Percentiles rank a stretch among this genome's conserved stretches.
These are phyloP conservation scores for Conringia planisiliqua DNA, from an alignment of 345 rosid species.

Conservation along the genomic window DNA sequence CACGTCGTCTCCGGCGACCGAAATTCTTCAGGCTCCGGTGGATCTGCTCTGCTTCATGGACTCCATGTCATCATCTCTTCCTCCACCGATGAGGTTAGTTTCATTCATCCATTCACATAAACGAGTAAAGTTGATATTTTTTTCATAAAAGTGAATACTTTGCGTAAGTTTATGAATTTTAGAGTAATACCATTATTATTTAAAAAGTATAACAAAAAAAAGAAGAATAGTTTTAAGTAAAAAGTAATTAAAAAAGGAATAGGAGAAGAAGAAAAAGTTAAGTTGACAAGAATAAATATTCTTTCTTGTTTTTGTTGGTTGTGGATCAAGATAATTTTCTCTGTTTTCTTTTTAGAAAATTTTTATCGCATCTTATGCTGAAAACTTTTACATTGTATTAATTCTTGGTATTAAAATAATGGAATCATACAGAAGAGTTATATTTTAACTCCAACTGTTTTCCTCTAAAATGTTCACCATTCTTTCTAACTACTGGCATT, in stretches of 20 bases:
- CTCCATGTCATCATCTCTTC: constrained; percentile 46
- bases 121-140: neutral
- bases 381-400: neutral
- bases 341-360: neutral
- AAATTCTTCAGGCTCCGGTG: constrained; percentile 33
- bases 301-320: neutral
- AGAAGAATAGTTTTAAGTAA: neutral
- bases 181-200: neutral
- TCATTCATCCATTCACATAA: neutral
- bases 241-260: neutral
- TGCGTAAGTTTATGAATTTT: neutral
- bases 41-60: constrained; percentile 41
- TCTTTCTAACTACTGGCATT: neutral
- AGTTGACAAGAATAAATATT: neutral
- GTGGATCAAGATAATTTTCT: neutral
- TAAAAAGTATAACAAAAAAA: neutral
- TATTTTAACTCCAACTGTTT: neutral
- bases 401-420: too few relatives aligned
- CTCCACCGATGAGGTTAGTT: constrained; percentile 42
- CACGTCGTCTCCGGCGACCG: constrained; percentile 38
- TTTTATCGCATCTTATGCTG: neutral
- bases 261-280: neutral
- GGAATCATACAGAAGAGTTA: neutral
- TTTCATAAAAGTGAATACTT: neutral
- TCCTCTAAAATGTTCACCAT: neutral